Percentiles rank a stretch among this genome's conserved stretches.
phyloP scores from a whole-genome alignment of 2,329 filamentous ascomycete species.

The Venturia asperata region DNA sequence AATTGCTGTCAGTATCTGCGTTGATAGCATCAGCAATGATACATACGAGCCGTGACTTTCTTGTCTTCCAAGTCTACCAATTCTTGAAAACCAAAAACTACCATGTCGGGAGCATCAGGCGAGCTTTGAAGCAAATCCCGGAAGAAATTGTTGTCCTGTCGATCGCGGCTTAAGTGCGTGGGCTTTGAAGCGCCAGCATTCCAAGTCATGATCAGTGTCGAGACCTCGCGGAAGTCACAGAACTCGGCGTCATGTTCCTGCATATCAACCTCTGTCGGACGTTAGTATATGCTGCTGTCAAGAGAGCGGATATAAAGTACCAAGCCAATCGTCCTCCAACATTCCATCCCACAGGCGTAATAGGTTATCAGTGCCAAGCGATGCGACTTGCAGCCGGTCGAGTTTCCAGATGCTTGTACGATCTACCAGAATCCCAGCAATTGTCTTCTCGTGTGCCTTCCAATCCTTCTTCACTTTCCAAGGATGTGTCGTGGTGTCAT shows the following conservation, averaged over 20 bases:
- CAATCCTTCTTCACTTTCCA: slow-evolving; percentile 94
- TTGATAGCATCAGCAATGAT: not conserved
- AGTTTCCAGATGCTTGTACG: slow-evolving; percentile 76
- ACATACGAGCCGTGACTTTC: slow-evolving; percentile 81
- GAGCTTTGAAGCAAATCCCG: slow-evolving; percentile 62
- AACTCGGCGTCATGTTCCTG: slow-evolving; percentile 74
- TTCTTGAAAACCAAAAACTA: slow-evolving; percentile 96
- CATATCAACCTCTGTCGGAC: slow-evolving; percentile 64
- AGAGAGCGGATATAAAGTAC: slow-evolving; percentile 36
- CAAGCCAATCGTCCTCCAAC: slow-evolving; percentile 88
- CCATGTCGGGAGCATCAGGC: slow-evolving; percentile 75
- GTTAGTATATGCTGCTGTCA: not conserved
- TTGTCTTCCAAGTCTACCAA: slow-evolving; percentile 98
- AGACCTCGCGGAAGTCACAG: slow-evolving; percentile 77
- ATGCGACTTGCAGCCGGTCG: slow-evolving; percentile 76
- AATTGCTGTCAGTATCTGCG: not conserved
- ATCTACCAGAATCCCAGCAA: slow-evolving; percentile 71
- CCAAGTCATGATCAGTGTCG: slow-evolving; percentile 82
- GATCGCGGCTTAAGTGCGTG: slow-evolving; percentile 63
- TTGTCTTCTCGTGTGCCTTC: slow-evolving; percentile 79
- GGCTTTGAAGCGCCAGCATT: slow-evolving; percentile 97
- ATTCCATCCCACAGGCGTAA: slow-evolving; percentile 86
- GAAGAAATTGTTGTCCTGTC: slow-evolving; percentile 69
- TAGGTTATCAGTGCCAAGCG: slow-evolving; percentile 79
- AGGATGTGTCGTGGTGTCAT: slow-evolving; percentile 73